Base-by-base conservation (phyloP, 441 rosid genomes). In the Arabidopsis hybrid region DNA sequence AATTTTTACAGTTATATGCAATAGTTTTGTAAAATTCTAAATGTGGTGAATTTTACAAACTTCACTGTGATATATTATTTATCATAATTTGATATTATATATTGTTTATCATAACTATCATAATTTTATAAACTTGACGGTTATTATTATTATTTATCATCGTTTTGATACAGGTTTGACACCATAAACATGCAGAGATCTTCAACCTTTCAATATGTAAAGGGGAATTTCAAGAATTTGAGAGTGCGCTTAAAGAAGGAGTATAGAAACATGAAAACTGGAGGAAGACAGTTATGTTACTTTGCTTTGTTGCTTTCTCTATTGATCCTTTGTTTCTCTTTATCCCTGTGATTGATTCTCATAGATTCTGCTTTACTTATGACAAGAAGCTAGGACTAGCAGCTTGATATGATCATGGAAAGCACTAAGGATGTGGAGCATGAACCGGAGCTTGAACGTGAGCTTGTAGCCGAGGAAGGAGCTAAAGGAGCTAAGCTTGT, bases 261-360 rank as follows among this genome's bases (percentile, higher is more conserved):
- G 45, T 78, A 8, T 67, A 67, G 0, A 61, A 62, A 62, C 7
- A 43, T 52, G 82, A 75, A 51, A 75, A 26, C 40, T 83, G 87
- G 93, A 84, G 81, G 65, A 86, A 85, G 84, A 79, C 60, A 57
- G 81, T 88, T 18, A 61, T 88, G 6, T 79, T 80, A 16, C 73
- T 85, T 1, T 86, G 89, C 16, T 78, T 88, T 26, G 3, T 79
- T 46, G 93, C 91, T 11, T 83, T 87, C 34, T 85, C 86, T 0
- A 16, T 85, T 69, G 90, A 88, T 81, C 88, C 91, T 64, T 69
- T 88, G 76, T 88, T 88, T 75, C 46, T 87, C 60, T 88, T 86
- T 32, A 66, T 88, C 40, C 93, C 85, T 18, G 70, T 84, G 58
- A 72, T 88, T 32, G 52, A 84, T 59, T 78, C 78, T 61, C 39